Percentiles rank a stretch among this genome's conserved stretches.
Conservation (phyloP, 2,329 filamentous ascomycete genomes). For the Stagonosporopsis chrysanthemi region DNA sequence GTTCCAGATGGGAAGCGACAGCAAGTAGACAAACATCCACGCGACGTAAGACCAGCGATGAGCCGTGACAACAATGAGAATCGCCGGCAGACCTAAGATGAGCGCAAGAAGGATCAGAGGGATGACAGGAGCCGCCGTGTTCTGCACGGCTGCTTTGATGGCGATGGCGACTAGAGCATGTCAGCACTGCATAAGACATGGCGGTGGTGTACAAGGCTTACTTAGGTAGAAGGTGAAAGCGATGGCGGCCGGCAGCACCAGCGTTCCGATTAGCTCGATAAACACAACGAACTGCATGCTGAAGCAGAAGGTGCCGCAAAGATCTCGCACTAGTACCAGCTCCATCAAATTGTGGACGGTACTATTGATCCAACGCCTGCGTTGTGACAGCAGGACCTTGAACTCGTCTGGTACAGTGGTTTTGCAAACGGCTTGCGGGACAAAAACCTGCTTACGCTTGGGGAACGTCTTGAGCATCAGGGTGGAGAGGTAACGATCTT, state of each 20-base stretch:
- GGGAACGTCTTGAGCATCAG: slow-evolving; percentile 99
- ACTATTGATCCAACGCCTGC: slow-evolving; percentile 98
- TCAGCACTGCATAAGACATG: slow-evolving; percentile 32
- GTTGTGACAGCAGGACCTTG: slow-evolving; percentile 89
- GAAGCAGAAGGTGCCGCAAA: slow-evolving; percentile 99
- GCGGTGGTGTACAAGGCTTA: slow-evolving; percentile 59
- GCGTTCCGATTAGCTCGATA: slow-evolving; percentile 90
- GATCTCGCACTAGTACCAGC: slow-evolving; percentile 89
- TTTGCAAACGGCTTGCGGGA: slow-evolving; percentile 98
- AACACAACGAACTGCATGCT: slow-evolving; percentile 99
- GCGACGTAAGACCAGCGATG: slow-evolving; percentile 90
- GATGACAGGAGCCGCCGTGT: slow-evolving; percentile 76
- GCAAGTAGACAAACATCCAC: slow-evolving; percentile 97
- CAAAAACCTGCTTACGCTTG: slow-evolving; percentile 98
- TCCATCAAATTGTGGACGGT: slow-evolving; percentile 99
- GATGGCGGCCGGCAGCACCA: slow-evolving; percentile 95
- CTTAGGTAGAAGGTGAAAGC: slow-evolving; percentile 95
- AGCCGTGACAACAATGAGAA: slow-evolving; percentile 91
- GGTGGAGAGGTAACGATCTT: slow-evolving; percentile 94
- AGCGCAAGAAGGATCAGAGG: slow-evolving; percentile 87
- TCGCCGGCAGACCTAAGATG: slow-evolving; percentile 90
- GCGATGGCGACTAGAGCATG: slow-evolving; percentile 75
- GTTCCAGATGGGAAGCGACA: slow-evolving; percentile 96
- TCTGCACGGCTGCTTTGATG: slow-evolving; percentile 69
- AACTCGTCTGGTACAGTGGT: slow-evolving; percentile 95